Evolutionary conservation across 345 rosid species (phyloP).

Genomic region (Kandelia obovata): DNA sequence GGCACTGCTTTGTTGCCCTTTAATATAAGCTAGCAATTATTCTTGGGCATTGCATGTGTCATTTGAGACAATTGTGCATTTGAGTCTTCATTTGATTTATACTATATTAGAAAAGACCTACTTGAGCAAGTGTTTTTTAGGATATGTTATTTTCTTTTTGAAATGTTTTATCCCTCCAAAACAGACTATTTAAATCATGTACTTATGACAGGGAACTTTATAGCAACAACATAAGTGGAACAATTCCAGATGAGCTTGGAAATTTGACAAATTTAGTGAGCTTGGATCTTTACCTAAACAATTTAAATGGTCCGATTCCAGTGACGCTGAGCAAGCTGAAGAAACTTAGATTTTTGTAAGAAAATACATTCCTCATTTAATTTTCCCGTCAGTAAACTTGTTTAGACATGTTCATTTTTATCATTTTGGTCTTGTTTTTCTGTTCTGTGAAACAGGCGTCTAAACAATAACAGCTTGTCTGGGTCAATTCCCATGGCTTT

Average conservation of each 20-base stretch:
- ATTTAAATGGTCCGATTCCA: slow-evolving; percentile 56
- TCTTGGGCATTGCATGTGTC: too few relatives aligned
- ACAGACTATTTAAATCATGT: slow-evolving; percentile 12
- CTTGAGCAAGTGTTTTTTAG: too few relatives aligned
- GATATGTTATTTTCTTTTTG: background rate
- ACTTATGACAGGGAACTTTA: slow-evolving; percentile 70
- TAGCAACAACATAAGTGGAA: slow-evolving; percentile 64
- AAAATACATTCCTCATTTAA: slow-evolving; percentile 14
- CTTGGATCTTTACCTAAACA: slow-evolving; percentile 91
- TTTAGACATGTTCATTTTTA: background rate
- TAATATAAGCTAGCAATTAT: too few relatives aligned
- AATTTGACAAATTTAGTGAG: slow-evolving; percentile 76
- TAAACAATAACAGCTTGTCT: slow-evolving; percentile 61
- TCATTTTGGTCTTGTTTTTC: background rate
- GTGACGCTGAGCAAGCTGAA: slow-evolving; percentile 48
- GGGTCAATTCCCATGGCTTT: slow-evolving; percentile 56
- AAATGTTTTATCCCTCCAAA: background rate
- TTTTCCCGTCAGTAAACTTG: slow-evolving; percentile 1
- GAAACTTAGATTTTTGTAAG: slow-evolving; percentile 75
- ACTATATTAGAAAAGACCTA: too few relatives aligned
- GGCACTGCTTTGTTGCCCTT: too few relatives aligned
- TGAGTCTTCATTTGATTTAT: too few relatives aligned
- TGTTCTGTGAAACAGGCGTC: slow-evolving; percentile 51
- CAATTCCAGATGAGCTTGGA: slow-evolving; percentile 76
- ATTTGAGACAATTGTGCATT: too few relatives aligned